Conservation (phyloP, 169 alveolate species). For the Plasmodium yoelii region DNA sequence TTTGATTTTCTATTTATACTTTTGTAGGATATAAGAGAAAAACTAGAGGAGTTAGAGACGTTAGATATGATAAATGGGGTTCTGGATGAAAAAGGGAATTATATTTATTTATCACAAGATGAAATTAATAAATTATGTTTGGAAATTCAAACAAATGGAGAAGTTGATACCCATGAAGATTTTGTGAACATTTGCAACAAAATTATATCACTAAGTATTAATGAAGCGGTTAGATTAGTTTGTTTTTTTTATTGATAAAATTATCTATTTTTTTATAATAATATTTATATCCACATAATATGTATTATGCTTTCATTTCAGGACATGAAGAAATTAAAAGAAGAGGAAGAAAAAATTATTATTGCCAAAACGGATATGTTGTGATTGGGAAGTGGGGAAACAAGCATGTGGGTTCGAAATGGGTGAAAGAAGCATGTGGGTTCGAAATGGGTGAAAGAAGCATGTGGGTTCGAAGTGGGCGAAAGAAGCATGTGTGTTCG, state of each 20-base stretch:
- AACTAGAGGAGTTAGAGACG: conserved; percentile 60
- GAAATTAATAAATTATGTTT: conserved; percentile 55
- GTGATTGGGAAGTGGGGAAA: conserved; percentile 9
- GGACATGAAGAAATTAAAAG: conserved; percentile 68
- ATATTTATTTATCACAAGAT: conserved; percentile 73
- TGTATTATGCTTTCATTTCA: conserved; percentile 8
- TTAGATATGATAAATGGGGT: conserved; percentile 73
- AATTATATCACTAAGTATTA: conserved; percentile 58
- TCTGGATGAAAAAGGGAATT: conserved; percentile 56
- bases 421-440: too few relatives aligned
- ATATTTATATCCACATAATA: neutral
- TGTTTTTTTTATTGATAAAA: neutral
- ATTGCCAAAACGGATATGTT: conserved; percentile 63
- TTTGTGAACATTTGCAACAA: conserved; percentile 61
- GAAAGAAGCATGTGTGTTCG: too few relatives aligned
- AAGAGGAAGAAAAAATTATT: conserved; percentile 69
- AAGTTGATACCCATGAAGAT: conserved; percentile 65
- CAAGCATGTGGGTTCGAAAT: too few relatives aligned
- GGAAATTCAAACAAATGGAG: conserved; percentile 44
- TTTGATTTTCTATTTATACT: neutral
- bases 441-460: too few relatives aligned
- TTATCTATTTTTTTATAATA: neutral
- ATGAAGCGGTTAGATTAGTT: conserved; percentile 26
- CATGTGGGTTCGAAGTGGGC: too few relatives aligned
- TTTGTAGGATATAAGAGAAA: conserved; percentile 41